Conservation (phyloP, 2,329 filamentous ascomycete genomes). For the Bipolaris zeicola region DNA sequence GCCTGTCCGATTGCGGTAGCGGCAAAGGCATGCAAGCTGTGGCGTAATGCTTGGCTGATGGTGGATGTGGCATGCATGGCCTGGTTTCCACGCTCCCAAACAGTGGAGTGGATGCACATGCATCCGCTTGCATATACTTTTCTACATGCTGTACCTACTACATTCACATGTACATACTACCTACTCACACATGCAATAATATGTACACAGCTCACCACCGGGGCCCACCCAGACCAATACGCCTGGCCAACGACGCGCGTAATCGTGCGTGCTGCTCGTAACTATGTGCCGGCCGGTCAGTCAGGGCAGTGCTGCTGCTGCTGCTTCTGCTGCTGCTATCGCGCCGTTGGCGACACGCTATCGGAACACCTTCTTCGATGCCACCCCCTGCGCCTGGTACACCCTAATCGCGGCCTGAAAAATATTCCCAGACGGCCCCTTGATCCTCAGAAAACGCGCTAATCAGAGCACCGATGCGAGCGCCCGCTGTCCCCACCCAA, state of each 20-base stretch:
- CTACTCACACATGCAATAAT: background rate
- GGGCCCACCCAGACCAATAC: too few species aligned
- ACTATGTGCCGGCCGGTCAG: background rate
- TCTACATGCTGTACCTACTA: background rate
- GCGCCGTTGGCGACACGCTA: constrained; percentile 32
- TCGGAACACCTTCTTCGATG: constrained; percentile 36
- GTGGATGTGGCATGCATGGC: background rate
- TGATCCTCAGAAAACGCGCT: constrained; percentile 9
- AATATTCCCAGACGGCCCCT: constrained; percentile 5
- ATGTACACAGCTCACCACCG: too few species aligned
- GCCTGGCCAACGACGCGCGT: background rate
- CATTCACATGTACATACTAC: background rate
- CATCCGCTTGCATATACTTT: background rate
- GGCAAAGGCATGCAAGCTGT: constrained; percentile 8
- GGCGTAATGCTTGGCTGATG: constrained; percentile 10
- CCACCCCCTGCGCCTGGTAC: constrained; percentile 4
- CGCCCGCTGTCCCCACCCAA: constrained; percentile 18
- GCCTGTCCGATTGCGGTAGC: constrained; percentile 15
- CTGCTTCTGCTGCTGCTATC: constrained; percentile 11
- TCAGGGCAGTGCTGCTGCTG: constrained; percentile 4
- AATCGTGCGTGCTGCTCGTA: background rate
- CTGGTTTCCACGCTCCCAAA: background rate
- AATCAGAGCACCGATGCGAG: constrained; percentile 18
- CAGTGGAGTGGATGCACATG: background rate
- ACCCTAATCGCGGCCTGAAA: constrained; percentile 17